phyloP scores from a whole-genome alignment of 73 alveolate genomes.

The Tetrahymena elliotti region DNA sequence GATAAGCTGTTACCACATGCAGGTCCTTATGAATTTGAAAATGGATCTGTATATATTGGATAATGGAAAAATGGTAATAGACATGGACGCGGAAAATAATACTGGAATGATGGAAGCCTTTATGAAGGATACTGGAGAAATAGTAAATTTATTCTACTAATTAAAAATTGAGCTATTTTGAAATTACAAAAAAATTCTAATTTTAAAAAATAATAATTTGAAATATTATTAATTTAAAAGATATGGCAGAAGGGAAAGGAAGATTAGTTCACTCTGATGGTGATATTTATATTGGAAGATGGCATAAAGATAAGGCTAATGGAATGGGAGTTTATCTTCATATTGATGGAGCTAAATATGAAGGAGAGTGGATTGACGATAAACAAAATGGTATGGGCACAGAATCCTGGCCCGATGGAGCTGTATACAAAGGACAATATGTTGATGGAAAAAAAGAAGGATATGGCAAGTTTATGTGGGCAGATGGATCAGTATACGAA shows the following conservation, averaged over 20 bases:
- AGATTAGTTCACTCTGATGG: slow-evolving; percentile 60
- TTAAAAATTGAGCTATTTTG: not conserved
- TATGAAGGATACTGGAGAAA: slow-evolving; percentile 84
- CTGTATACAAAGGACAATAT: slow-evolving; percentile 55
- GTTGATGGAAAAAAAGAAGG: slow-evolving; percentile 58
- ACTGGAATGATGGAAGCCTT: slow-evolving; percentile 75
- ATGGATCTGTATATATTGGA: slow-evolving; percentile 72
- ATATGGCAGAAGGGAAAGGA: slow-evolving; percentile 66
- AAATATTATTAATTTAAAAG: not conserved
- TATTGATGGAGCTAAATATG: slow-evolving; percentile 65
- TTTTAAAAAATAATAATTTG: not conserved
- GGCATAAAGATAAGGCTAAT: slow-evolving; percentile 71
- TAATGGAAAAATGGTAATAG: slow-evolving; percentile 73
- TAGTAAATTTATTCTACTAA: not conserved
- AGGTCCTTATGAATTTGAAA: slow-evolving; percentile 48
- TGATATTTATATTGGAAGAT: slow-evolving; percentile 62
- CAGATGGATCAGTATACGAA: slow-evolving; percentile 54
- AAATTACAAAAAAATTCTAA: not conserved
- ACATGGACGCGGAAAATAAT: slow-evolving; percentile 78
- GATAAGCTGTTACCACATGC: slow-evolving; percentile 10
- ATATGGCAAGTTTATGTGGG: slow-evolving; percentile 52
- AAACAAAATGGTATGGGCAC: slow-evolving; percentile 61
- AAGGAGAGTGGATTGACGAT: slow-evolving; percentile 61
- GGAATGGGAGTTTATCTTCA: slow-evolving; percentile 63
- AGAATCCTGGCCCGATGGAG: slow-evolving; percentile 67